Conservation (phyloP, 768 basidiomycete species). For the Rhodosporidiobolus odoratus region DNA sequence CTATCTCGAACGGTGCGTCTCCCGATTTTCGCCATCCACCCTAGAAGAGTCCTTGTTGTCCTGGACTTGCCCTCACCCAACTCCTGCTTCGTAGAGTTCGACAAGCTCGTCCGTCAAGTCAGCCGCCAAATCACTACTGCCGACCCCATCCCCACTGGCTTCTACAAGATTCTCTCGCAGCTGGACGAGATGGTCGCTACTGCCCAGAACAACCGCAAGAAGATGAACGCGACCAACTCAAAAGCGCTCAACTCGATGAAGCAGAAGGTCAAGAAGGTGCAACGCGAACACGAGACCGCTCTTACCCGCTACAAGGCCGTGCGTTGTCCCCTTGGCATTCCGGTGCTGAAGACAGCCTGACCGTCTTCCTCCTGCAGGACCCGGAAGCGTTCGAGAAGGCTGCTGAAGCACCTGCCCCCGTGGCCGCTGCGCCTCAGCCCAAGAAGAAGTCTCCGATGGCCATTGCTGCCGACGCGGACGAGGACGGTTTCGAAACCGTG, state of each 20-base stretch:
- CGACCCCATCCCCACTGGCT: conserved; percentile 82
- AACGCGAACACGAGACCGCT: conserved; percentile 80
- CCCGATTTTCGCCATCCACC: neutral
- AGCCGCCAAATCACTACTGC: conserved; percentile 77
- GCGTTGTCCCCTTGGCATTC: conserved; percentile 39
- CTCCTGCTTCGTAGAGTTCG: conserved; percentile 66
- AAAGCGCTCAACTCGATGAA: conserved; percentile 96
- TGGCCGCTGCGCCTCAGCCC: conserved; percentile 48
- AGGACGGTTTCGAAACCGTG: conserved; percentile 78
- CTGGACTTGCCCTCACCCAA: neutral
- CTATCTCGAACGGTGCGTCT: conserved; percentile 69
- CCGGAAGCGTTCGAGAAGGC: conserved; percentile 69
- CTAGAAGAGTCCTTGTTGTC: neutral
- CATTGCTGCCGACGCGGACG: conserved; percentile 49
- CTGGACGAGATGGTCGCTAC: conserved; percentile 71
- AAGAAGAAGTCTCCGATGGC: conserved; percentile 50
- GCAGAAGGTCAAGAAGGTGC: conserved; percentile 87
- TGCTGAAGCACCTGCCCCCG: conserved; percentile 50
- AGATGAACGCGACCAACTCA: conserved; percentile 86
- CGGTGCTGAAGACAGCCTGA: neutral
- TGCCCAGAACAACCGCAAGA: conserved; percentile 82
- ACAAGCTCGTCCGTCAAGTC: conserved; percentile 86
- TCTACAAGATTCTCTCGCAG: conserved; percentile 64
- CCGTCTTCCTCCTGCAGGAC: conserved; percentile 55
- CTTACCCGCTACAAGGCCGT: conserved; percentile 75